Evolutionary conservation across 2,329 filamentous ascomycete species (phyloP).

Genomic region (Monosporascus cannonballus): DNA sequence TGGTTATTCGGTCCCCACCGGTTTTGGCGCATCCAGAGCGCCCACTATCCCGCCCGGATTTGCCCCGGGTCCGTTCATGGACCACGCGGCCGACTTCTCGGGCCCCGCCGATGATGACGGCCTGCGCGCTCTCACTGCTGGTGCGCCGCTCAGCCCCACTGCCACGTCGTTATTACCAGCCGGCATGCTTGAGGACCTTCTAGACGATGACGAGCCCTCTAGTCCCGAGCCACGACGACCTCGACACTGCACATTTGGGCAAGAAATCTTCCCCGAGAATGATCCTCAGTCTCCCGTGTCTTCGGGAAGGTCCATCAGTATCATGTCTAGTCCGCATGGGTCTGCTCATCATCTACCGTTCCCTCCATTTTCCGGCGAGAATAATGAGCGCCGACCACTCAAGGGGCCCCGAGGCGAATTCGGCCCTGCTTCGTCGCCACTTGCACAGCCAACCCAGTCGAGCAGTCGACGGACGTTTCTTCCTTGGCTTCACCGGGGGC

Average conservation of each 20-base stretch:
- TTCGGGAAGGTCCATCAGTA: constrained; percentile 49
- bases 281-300: constrained; percentile 57
- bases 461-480: constrained; percentile 47
- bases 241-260: constrained; percentile 31
- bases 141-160: constrained; percentile 70
- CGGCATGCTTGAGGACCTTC: constrained; percentile 52
- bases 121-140: constrained; percentile 52
- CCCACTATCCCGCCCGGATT: constrained; percentile 42
- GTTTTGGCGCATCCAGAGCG: constrained; percentile 36
- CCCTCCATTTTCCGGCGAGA: constrained; percentile 40
- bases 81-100: constrained; percentile 36
- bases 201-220: constrained; percentile 51
- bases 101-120: constrained; percentile 54
- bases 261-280: constrained; percentile 30
- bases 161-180: constrained; percentile 70
- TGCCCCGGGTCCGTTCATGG: constrained; percentile 47
- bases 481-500: constrained; percentile 53
- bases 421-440: constrained; percentile 36
- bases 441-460: constrained; percentile 25
- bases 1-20: constrained; percentile 42
- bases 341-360: constrained; percentile 55
- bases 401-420: constrained; percentile 23
- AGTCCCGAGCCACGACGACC: constrained; percentile 30
- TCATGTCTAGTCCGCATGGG: constrained; percentile 56
- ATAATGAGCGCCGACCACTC: constrained; percentile 38